These are phyloP conservation scores for Lupinus albus DNA, from an alignment of 306 rosid genomes.

Conservation along the genomic window DNA sequence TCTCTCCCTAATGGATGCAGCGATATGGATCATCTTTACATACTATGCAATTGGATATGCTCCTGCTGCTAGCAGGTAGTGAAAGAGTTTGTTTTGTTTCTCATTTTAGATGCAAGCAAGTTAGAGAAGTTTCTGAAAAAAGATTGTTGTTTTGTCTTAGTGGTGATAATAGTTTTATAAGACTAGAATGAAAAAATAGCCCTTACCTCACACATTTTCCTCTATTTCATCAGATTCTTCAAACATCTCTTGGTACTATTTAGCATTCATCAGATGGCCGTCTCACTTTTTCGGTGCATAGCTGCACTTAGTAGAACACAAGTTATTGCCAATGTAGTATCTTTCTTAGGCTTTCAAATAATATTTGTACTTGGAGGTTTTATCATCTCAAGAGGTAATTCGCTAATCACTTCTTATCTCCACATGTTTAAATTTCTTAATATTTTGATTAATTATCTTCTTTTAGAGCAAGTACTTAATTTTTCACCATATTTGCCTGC, in stretches of 20 bases:
- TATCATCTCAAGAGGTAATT: constrained; percentile 54
- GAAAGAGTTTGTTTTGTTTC: constrained; percentile 24
- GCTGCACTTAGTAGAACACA: constrained; percentile 60
- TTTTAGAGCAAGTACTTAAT: constrained; percentile 3
- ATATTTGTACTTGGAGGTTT: constrained; percentile 67
- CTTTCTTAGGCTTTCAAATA: constrained; percentile 51
- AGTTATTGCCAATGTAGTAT: constrained; percentile 56
- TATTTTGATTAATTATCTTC: background rate
- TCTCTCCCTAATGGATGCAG: constrained; percentile 65
- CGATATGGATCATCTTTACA: constrained; percentile 70
- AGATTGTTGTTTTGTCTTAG: background rate
- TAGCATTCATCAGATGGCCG: constrained; percentile 67
- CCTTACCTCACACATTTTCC: background rate
- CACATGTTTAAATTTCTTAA: background rate
- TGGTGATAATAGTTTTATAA: background rate
- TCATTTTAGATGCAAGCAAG: background rate
- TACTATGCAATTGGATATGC: constrained; percentile 86
- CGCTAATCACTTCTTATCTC: constrained; percentile 24
- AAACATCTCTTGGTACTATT: constrained; percentile 57
- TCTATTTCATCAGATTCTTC: constrained; percentile 55
- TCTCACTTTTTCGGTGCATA: constrained; percentile 63
- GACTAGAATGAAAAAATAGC: constrained; percentile 2
- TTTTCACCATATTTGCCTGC: constrained; percentile 9
- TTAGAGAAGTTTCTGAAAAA: background rate
- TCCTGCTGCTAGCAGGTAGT: constrained; percentile 71